Conservation (phyloP, 1,284 basidiomycete species). For the Tilletia setariae region DNA sequence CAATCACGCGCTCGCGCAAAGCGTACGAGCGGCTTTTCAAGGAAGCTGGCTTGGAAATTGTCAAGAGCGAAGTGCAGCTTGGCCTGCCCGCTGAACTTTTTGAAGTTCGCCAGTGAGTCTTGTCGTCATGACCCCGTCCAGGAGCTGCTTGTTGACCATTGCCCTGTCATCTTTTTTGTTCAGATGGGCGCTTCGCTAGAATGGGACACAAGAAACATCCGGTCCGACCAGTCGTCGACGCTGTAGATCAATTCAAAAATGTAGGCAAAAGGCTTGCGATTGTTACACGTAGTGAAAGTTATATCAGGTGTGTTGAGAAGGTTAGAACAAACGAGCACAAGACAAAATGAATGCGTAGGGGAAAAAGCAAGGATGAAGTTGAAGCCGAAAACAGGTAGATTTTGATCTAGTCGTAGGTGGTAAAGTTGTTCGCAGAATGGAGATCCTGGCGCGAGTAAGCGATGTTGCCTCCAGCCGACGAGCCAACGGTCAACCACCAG, state of each 20-base stretch:
- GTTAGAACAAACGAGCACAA: not conserved
- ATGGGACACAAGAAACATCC: no score
- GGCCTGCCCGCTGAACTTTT: slow-evolving; percentile 52
- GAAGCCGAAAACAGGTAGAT: no score
- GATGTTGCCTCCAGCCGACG: no score
- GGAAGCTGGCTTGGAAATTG: slow-evolving; percentile 44
- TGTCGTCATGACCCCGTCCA: not conserved
- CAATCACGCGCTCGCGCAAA: slow-evolving; percentile 46
- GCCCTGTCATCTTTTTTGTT: not conserved
- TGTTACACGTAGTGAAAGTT: no score
- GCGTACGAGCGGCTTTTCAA: slow-evolving; percentile 50
- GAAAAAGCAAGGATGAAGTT: not conserved
- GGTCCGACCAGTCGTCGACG: no score
- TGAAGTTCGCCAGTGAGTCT: slow-evolving; percentile 46
- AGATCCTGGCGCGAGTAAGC: no score
- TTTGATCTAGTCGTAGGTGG: no score
- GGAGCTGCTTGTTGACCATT: not conserved
- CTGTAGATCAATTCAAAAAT: no score
- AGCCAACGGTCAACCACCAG: no score
- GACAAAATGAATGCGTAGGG: not conserved
- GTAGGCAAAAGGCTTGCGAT: no score
- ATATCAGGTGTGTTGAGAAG: not conserved
- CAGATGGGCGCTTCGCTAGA: slow-evolving; percentile 10
- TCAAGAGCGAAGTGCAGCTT: slow-evolving; percentile 44
- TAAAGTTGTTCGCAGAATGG: no score